Conservation (phyloP, 352 stramenopile species). For the Phytophthora brassicae region DNA sequence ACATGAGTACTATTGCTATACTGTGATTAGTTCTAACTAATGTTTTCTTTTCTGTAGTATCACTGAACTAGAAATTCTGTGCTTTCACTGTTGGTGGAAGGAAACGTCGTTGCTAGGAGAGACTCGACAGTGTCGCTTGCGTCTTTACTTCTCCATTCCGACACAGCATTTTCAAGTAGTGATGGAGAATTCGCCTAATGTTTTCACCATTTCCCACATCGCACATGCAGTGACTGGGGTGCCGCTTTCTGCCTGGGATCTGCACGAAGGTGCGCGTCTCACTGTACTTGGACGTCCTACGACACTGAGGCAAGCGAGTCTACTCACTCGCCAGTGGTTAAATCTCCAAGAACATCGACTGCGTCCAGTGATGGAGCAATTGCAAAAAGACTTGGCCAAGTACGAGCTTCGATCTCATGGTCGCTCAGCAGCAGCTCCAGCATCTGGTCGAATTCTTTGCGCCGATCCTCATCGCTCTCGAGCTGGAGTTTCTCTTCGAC, state of each 20-base stretch:
- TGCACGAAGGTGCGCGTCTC: slow-evolving; percentile 68
- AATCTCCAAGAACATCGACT: slow-evolving; percentile 53
- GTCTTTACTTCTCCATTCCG: slow-evolving; percentile 70
- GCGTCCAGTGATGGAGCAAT: slow-evolving; percentile 33
- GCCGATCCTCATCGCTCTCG: slow-evolving; percentile 53
- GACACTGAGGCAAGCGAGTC: slow-evolving; percentile 72
- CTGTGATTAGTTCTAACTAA: neutral
- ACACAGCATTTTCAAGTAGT: slow-evolving; percentile 68
- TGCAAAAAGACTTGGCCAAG: slow-evolving; percentile 61
- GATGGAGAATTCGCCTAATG: slow-evolving; percentile 60
- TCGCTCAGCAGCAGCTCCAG: slow-evolving; percentile 25
- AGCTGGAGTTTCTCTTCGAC: slow-evolving; percentile 45
- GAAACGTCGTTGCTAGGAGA: slow-evolving; percentile 45
- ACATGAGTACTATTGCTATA: neutral
- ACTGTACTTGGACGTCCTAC: slow-evolving; percentile 57
- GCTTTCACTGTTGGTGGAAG: slow-evolving; percentile 74
- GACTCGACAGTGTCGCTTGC: slow-evolving; percentile 35
- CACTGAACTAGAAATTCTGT: slow-evolving; percentile 58
- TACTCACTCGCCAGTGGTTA: slow-evolving; percentile 77
- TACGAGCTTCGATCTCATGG: slow-evolving; percentile 53
- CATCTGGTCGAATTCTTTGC: slow-evolving; percentile 44
- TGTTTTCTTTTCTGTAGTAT: slow-evolving; percentile 31
- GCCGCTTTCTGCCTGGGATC: slow-evolving; percentile 59
- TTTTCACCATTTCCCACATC: slow-evolving; percentile 81
- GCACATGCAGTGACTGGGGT: slow-evolving; percentile 39